Base-by-base conservation (phyloP, 2,329 filamentous ascomycete genomes). In the Tolypocladium cylindrosporum region DNA sequence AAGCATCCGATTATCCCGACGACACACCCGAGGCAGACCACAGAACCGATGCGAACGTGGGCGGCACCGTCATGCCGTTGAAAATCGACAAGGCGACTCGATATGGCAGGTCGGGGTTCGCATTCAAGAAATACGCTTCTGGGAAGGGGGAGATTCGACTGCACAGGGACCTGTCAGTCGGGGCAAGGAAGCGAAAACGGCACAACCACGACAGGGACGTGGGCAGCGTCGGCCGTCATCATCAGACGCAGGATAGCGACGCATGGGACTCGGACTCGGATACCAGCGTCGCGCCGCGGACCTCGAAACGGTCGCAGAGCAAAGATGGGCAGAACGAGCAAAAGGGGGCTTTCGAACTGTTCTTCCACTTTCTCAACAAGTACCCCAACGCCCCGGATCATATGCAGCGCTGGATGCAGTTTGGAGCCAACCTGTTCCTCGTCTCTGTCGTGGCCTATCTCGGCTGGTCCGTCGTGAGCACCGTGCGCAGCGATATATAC, bases 401-500 rank as follows among this genome's bases (percentile, higher is more conserved):
- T 59, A 70, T 85, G 45, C 82, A 80, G 54, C 77, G 78, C 60
- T 87, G 84, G 79, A 71, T 86, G 40, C 79, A 82, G 58, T 73
- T 86, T 4, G 67, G 79, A 2, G 81, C 91, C 73, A 91, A 90
- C 68, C 69, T 85, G 53, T 79, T 83, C 60, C 75, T 89, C 19
- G 77, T 86, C 6, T 70, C 71, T 5, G 70, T 79, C 14, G 72
- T 80, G 57, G 73, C 85, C 45, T 93, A 88, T 71, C 77, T 90
- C 50, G 77, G 90, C 40, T 90, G 87, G 74, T 79, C 82, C 1
- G 81, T 90, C 64, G 83, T 89, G 62, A 76, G 79, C 16, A 87
- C 89, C 10, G 84, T 94, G 56, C 85, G 86, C 16, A 79, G 81
- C 31, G 92, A 97, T 69, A 86, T 96, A 40, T 78, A 85, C 60